Conservation (phyloP, 176 grass and related monocot genomes). For the Elymus sibiricus region DNA sequence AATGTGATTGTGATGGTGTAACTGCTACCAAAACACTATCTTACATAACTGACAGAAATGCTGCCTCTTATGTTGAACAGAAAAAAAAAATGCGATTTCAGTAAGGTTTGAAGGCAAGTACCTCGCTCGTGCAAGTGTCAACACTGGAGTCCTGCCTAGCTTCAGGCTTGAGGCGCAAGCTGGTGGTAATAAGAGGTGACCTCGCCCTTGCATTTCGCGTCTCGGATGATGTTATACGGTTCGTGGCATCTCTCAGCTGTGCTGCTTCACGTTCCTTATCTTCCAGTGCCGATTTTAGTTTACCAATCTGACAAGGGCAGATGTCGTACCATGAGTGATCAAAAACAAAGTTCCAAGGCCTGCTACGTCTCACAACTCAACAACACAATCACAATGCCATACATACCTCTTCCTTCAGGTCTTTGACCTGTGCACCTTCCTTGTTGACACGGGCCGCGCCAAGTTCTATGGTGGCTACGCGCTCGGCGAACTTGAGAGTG, state of each 20-base stretch:
- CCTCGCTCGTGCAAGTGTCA: slow-evolving; percentile 46
- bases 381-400: background rate
- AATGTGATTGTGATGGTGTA: background rate
- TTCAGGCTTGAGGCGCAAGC: slow-evolving; percentile 43
- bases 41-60: too few relatives aligned
- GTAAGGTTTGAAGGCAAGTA: slow-evolving; percentile 4
- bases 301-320: slow-evolving; percentile 51
- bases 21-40: background rate
- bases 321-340: background rate
- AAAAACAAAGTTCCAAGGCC: background rate
- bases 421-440: slow-evolving; percentile 67
- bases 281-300: slow-evolving; percentile 61
- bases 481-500: slow-evolving; percentile 87
- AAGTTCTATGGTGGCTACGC: slow-evolving; percentile 72
- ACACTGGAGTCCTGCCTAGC: slow-evolving; percentile 32
- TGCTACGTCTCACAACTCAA: background rate
- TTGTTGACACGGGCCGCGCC: slow-evolving; percentile 71
- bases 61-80: background rate
- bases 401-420: slow-evolving; percentile 83
- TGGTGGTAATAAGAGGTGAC: slow-evolving; percentile 37
- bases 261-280: slow-evolving; percentile 56
- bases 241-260: slow-evolving; percentile 43
- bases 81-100: background rate
- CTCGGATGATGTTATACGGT: slow-evolving; percentile 41
- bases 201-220: slow-evolving; percentile 35